Percentiles rank a stretch among this genome's conserved stretches.
Conservation (phyloP, 331 rosid species). For the Malus hybrid region DNA sequence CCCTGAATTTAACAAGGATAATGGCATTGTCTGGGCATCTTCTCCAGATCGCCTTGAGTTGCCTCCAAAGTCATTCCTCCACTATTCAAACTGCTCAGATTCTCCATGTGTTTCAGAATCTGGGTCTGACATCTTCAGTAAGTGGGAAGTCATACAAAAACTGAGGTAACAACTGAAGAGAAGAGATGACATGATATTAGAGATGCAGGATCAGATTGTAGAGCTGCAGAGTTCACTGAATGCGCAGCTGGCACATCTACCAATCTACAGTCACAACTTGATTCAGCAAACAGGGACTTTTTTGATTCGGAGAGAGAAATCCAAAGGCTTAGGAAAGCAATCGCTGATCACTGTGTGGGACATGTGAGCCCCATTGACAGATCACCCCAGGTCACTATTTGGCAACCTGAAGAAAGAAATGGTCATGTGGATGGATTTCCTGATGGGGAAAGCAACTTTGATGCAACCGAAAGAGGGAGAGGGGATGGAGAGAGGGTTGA, state of each 20-base stretch:
- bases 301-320: slow-evolving; percentile 81
- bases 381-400: slow-evolving; percentile 28
- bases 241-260: slow-evolving; percentile 60
- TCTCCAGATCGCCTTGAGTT: slow-evolving; percentile 88
- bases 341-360: slow-evolving; percentile 87
- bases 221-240: slow-evolving; percentile 71
- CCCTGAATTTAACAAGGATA: slow-evolving; percentile 68
- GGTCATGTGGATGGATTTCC: slow-evolving; percentile 55
- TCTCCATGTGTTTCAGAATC: slow-evolving; percentile 96
- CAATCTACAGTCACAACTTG: slow-evolving; percentile 77
- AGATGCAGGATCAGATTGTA: slow-evolving; percentile 95
- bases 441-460: slow-evolving; percentile 47
- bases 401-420: slow-evolving; percentile 44
- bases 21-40: slow-evolving; percentile 72
- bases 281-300: slow-evolving; percentile 65
- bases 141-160: slow-evolving; percentile 91
- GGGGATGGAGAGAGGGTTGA: slow-evolving; percentile 66
- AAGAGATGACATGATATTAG: slow-evolving; percentile 91
- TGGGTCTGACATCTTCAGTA: slow-evolving; percentile 88
- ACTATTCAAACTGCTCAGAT: slow-evolving; percentile 84
- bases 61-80: slow-evolving; percentile 72
- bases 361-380: slow-evolving; percentile 35
- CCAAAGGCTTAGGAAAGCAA: slow-evolving; percentile 84
- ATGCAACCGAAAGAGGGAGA: slow-evolving; percentile 37
- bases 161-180: slow-evolving; percentile 89